A percentile compares a stretch with the other conserved stretches of the same genome.
phyloP scores from a whole-genome alignment of 768 basidiomycete species.

The Leccinellum albellum region DNA sequence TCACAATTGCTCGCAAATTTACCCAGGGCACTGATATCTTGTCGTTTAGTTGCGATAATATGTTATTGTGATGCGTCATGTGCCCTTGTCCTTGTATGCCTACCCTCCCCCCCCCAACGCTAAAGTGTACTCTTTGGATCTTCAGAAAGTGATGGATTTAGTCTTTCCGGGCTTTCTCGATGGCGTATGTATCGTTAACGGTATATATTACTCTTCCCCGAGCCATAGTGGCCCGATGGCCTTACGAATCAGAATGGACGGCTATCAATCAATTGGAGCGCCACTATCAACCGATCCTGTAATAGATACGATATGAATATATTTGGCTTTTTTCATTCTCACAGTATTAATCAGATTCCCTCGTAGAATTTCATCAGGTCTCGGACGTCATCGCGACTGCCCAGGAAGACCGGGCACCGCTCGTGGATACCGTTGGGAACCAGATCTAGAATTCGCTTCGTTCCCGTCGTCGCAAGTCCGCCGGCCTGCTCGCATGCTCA shows the following conservation, averaged over 20 bases:
- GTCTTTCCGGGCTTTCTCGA: too few relatives aligned
- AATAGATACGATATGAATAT: neutral
- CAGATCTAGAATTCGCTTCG: conserved; percentile 89
- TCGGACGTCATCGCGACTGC: conserved; percentile 87
- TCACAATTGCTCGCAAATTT: neutral
- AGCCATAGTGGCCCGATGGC: neutral
- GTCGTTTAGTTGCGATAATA: neutral
- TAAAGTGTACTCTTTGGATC: neutral
- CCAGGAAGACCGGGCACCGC: conserved; percentile 89
- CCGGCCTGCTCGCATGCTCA: conserved; percentile 61
- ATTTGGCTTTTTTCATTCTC: neutral
- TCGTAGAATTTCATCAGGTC: conserved; percentile 88
- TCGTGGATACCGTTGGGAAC: conserved; percentile 85
- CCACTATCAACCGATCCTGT: neutral
- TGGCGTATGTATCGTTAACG: conserved; percentile 21
- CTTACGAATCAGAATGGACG: neutral
- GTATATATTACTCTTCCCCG: conserved; percentile 1
- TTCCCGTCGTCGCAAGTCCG: conserved; percentile 94
- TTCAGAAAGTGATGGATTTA: neutral
- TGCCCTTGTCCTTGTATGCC: neutral
- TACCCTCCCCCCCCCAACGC: neutral
- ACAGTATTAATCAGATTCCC: neutral
- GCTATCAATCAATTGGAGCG: neutral
- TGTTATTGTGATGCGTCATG: neutral
- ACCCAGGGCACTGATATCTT: neutral